Evolutionary conservation across 805 yeast genomes (phyloP).

Genomic region (Kluyveromyces lactis): DNA sequence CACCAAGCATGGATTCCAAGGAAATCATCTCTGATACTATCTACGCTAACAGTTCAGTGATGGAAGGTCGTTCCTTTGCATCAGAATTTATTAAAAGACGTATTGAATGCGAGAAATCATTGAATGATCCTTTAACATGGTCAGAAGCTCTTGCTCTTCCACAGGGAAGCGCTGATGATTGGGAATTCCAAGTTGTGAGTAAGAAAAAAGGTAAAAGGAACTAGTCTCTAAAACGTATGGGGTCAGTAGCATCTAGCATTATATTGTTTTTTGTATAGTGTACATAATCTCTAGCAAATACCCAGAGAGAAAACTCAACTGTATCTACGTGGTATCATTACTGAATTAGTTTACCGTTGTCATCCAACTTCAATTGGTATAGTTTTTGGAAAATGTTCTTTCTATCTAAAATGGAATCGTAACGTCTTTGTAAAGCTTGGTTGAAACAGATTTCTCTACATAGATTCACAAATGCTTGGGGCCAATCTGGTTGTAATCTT

Average conservation of each 20-base stretch:
- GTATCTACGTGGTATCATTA: neutral
- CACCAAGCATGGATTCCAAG: slow-evolving; percentile 61
- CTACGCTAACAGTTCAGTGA: slow-evolving; percentile 75
- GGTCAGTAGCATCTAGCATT: too few relatives aligned
- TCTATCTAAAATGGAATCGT: slow-evolving; percentile 33
- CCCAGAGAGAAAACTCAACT: too few relatives aligned
- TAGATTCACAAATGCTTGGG: slow-evolving; percentile 60
- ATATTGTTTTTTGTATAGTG: too few relatives aligned
- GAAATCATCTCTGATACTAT: slow-evolving; percentile 90
- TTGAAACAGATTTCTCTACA: slow-evolving; percentile 89
- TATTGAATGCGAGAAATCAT: slow-evolving; percentile 53
- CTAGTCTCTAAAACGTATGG: slow-evolving; percentile 6
- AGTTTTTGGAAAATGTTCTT: slow-evolving; percentile 25
- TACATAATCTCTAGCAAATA: too few relatives aligned
- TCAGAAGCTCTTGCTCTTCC: slow-evolving; percentile 51
- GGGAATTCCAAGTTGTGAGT: slow-evolving; percentile 59
- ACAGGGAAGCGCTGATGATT: slow-evolving; percentile 39
- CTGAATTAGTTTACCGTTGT: slow-evolving; percentile 22
- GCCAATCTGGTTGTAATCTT: slow-evolving; percentile 69
- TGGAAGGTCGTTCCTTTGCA: slow-evolving; percentile 95
- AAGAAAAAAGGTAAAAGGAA: slow-evolving; percentile 48
- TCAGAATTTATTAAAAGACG: slow-evolving; percentile 79
- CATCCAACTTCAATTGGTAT: slow-evolving; percentile 26
- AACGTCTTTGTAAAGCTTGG: slow-evolving; percentile 80
- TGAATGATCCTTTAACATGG: slow-evolving; percentile 56